phyloP scores from a whole-genome alignment of 164 flowering plant genomes.

The Kalanchoe fedtschenkoi region DNA sequence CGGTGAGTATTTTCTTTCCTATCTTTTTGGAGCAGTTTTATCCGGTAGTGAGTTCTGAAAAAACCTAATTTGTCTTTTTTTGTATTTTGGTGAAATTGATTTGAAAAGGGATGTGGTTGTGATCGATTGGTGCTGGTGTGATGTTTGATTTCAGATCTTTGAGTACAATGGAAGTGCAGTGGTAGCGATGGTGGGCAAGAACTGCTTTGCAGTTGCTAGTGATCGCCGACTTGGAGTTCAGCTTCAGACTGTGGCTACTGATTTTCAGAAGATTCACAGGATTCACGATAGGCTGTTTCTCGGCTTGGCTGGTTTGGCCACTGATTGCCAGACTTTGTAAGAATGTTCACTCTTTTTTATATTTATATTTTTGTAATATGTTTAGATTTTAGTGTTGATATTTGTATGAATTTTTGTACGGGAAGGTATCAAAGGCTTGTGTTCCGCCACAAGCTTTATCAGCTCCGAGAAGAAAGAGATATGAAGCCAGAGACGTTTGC shows the following conservation, averaged over 20 bases:
- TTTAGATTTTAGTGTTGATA: background rate
- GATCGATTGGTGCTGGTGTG: background rate
- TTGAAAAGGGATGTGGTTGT: background rate
- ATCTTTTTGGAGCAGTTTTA: background rate
- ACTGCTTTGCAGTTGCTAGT: slow-evolving; percentile 91
- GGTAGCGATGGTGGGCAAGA: slow-evolving; percentile 96
- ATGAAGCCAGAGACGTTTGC: slow-evolving; percentile 98
- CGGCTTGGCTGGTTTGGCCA: slow-evolving; percentile 85
- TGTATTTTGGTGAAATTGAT: background rate
- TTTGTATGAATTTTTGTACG: background rate
- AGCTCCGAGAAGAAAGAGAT: slow-evolving; percentile 87
- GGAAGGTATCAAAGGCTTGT: slow-evolving; percentile 77
- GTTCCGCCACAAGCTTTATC: slow-evolving; percentile 80
- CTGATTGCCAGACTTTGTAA: slow-evolving; percentile 90
- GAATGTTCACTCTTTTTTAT: background rate
- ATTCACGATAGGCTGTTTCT: slow-evolving; percentile 69
- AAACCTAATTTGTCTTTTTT: background rate
- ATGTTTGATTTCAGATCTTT: slow-evolving; percentile 41
- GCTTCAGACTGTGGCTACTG: slow-evolving; percentile 91
- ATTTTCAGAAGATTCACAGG: slow-evolving; percentile 62
- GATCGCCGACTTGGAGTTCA: slow-evolving; percentile 92
- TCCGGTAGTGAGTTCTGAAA: background rate
- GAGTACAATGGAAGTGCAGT: slow-evolving; percentile 97
- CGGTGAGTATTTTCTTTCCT: slow-evolving; percentile 8
- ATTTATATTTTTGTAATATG: background rate